These are phyloP conservation scores for Fusarium temperatum DNA, from an alignment of 2,329 filamentous ascomycete species.

Conservation along the genomic window DNA sequence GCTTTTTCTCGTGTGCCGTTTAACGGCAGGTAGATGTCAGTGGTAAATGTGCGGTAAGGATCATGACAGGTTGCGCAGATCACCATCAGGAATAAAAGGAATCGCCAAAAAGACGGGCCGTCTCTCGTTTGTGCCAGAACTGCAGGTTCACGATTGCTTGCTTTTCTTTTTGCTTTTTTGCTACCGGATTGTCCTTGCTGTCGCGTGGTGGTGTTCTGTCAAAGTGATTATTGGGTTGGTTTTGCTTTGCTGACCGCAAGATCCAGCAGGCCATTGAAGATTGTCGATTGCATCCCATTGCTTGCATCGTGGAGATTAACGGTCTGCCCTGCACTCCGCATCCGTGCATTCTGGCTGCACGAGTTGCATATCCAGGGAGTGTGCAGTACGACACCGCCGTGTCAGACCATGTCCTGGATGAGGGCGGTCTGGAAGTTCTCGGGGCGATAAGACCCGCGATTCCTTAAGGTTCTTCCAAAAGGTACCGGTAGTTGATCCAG, in stretches of 20 bases:
- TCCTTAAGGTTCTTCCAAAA: background rate
- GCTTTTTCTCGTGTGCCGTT: slow-evolving; percentile 9
- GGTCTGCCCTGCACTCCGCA: slow-evolving; percentile 17
- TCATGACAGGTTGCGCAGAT: slow-evolving; percentile 14
- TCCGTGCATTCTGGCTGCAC: slow-evolving; percentile 20
- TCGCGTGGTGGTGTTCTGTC: background rate
- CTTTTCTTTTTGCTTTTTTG: slow-evolving; percentile 14
- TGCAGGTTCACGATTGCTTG: slow-evolving; percentile 17
- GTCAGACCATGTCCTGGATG: slow-evolving; percentile 9
- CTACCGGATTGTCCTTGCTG: background rate
- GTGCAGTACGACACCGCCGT: slow-evolving; percentile 11
- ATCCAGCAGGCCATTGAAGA: slow-evolving; percentile 12
- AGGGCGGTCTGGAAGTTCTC: slow-evolving; percentile 33
- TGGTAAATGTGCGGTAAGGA: slow-evolving; percentile 11
- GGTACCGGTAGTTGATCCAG: background rate
- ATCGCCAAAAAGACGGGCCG: slow-evolving; percentile 22
- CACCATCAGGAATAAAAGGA: slow-evolving; percentile 11
- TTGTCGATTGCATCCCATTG: slow-evolving; percentile 17
- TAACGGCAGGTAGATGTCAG: slow-evolving; percentile 3
- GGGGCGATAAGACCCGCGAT: slow-evolving; percentile 12
- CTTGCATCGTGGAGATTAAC: slow-evolving; percentile 28
- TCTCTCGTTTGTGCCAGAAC: slow-evolving; percentile 11
- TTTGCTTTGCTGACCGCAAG: slow-evolving; percentile 21
- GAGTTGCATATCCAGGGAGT: slow-evolving; percentile 13
- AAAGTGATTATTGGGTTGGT: background rate